A percentile compares a stretch with the other conserved stretches of the same genome.
These are phyloP conservation scores for Aureoboletus auriporus DNA, from an alignment of 768 basidiomycete species.

Conservation along the genomic window DNA sequence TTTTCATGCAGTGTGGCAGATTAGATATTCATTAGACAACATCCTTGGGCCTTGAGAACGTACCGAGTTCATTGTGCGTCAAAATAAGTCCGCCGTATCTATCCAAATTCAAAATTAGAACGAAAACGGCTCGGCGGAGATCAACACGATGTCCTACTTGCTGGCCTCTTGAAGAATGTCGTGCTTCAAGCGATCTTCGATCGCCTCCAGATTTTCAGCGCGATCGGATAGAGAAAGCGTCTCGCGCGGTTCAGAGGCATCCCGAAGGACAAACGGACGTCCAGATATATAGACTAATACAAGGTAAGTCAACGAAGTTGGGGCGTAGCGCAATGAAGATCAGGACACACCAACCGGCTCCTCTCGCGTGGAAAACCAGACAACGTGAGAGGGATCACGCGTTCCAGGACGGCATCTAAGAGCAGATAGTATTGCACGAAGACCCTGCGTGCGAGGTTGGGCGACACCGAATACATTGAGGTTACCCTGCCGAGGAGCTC, in stretches of 20 bases:
- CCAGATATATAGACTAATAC: slow-evolving; percentile 75
- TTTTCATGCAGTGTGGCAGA: slow-evolving; percentile 8
- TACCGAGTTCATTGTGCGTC: slow-evolving; percentile 90
- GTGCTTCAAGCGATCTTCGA: slow-evolving; percentile 82
- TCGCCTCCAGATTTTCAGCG: slow-evolving; percentile 92
- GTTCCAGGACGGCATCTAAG: slow-evolving; percentile 70
- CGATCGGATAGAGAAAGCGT: slow-evolving; percentile 83
- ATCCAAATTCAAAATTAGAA: slow-evolving; percentile 9
- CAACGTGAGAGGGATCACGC: slow-evolving; percentile 64
- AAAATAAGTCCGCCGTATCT: slow-evolving; percentile 89
- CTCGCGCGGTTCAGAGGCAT: slow-evolving; percentile 77
- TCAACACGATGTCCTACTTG: slow-evolving; percentile 38
- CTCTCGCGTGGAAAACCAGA: slow-evolving; percentile 97
- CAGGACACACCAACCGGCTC: slow-evolving; percentile 78
- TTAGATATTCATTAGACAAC: too few relatives aligned
- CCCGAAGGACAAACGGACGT: slow-evolving; percentile 88
- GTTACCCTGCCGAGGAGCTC: slow-evolving; percentile 71
- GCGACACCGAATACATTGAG: slow-evolving; percentile 95
- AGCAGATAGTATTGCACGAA: slow-evolving; percentile 85
- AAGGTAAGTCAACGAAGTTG: slow-evolving; percentile 3
- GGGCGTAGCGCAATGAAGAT: background rate
- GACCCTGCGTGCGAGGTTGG: slow-evolving; percentile 89
- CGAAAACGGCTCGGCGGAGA: background rate
- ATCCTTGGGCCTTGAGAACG: slow-evolving; percentile 15
- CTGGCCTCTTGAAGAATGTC: slow-evolving; percentile 87